Evolutionary conservation across 805 yeast genomes (phyloP), one percentile per base, ranked within the genome.

Genomic region (Teunomyces barrocoloradensis): DNA sequence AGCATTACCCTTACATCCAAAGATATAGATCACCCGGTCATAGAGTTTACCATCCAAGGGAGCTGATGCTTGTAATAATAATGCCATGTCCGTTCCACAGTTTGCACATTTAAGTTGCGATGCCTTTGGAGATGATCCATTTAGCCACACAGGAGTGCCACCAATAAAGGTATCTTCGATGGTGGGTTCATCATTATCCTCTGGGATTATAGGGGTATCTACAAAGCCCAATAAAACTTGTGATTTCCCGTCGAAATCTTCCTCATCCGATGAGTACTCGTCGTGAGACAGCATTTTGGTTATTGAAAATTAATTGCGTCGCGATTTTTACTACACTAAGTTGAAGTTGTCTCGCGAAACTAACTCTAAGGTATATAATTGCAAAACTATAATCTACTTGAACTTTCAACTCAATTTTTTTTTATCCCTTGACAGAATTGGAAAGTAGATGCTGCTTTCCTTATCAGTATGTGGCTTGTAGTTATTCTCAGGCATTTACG

Each of bases 161-260:
- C 98, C 98, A 28, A 92, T 76, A 53, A 89, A 84, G 0, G 95
- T 81, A 58, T 89, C 96, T 47, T 73, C 78, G n/a, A 71, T 57
- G 3, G 69, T 61, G 4, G 74, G 74, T 25, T 45, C 52, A 12
- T 62, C 69, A 6, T 57, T 61, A 12, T 69, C 74, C 5, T 77
- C 72, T 25, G 27, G 27, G 25, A 78, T 75, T n/a, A 65, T 57
- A 23, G 80, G 76, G 1, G 79, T 75, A 57, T 87, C 94, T 9
- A 82, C 79, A 57, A 75, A 82, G 0, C 92, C 95, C 17, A 87
- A 65, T 45, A 66, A 74, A 0, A 82, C 82, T 1, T 71, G 54
- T 0, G 73, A 61, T n/a, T 51, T 54, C 1, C 77, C 60, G 46
- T 57, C 42, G 18, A 60, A 17, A 5, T 63, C 72, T 34, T 76